Evolutionary conservation across 345 rosid species (phyloP).

Genomic region (Rhizophora mangle): DNA sequence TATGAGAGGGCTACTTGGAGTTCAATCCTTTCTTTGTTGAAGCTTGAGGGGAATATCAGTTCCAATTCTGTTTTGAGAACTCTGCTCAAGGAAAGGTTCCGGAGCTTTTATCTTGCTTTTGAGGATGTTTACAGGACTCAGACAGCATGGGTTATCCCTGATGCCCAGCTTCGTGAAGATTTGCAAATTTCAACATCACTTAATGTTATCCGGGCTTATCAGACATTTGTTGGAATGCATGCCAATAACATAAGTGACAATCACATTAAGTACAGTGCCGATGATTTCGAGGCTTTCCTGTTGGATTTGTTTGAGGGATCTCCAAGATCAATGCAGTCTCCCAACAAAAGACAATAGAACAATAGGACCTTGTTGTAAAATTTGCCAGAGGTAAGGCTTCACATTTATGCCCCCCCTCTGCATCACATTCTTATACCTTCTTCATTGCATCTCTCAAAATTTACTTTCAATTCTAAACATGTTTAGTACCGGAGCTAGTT

Average conservation of each 20-base stretch:
- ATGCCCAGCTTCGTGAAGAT: conserved; percentile 66
- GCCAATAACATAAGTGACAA: conserved; percentile 49
- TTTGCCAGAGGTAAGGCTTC: neutral
- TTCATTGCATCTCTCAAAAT: neutral
- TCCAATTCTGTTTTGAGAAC: conserved; percentile 41
- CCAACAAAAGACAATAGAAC: conserved; percentile 44
- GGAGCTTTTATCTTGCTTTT: conserved; percentile 56
- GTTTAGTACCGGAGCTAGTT: neutral
- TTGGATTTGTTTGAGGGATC: conserved; percentile 80
- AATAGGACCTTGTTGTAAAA: neutral
- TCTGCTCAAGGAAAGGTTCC: conserved; percentile 59
- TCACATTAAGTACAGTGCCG: conserved; percentile 63
- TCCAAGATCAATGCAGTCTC: conserved; percentile 55
- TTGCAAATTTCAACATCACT: conserved; percentile 61
- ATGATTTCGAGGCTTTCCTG: conserved; percentile 64
- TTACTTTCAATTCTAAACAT: neutral
- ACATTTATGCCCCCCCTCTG: neutral
- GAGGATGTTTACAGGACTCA: conserved; percentile 82
- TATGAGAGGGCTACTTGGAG: conserved; percentile 81
- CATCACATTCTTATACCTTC: neutral
- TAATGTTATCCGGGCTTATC: conserved; percentile 74
- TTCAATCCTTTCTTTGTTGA: conserved; percentile 56
- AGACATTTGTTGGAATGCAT: conserved; percentile 60
- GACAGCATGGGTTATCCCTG: conserved; percentile 68
- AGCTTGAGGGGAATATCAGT: conserved; percentile 51